Evolutionary conservation across 345 rosid species (phyloP).

Genomic region (Geranium rotundifolium): DNA sequence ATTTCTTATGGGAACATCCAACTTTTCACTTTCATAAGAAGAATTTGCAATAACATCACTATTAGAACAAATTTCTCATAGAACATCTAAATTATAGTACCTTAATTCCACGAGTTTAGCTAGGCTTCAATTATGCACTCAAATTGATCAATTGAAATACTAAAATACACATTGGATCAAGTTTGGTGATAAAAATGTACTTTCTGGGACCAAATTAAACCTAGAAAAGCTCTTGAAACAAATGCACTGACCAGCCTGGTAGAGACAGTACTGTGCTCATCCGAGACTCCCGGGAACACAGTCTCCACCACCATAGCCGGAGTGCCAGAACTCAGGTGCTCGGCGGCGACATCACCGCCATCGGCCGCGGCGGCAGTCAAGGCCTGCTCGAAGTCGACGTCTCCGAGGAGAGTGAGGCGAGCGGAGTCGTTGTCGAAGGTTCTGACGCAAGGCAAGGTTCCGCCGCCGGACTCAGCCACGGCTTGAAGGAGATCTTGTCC

Average conservation of each 20-base stretch:
- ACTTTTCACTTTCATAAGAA: neutral
- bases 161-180: too few species aligned
- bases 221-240: too few species aligned
- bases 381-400: constrained; percentile 68
- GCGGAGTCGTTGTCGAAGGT: constrained; percentile 65
- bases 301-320: constrained; percentile 84
- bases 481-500: constrained; percentile 52
- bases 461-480: constrained; percentile 48
- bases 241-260: constrained; percentile 57
- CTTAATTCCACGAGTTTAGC: too few species aligned
- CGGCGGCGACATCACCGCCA: constrained; percentile 76
- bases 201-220: neutral
- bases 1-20: too few species aligned
- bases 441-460: constrained; percentile 60
- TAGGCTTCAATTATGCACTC: too few species aligned
- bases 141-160: too few species aligned
- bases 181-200: too few species aligned
- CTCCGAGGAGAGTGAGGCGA: constrained; percentile 65
- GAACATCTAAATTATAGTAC: too few species aligned
- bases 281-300: constrained; percentile 50
- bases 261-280: constrained; percentile 48
- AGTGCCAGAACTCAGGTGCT: constrained; percentile 45
- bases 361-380: constrained; percentile 86
- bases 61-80: too few species aligned
- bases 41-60: too few species aligned